A percentile compares a stretch with the other conserved stretches of the same genome.
Evolutionary conservation across 129 eudicot genomes (phyloP).

Genomic region (Scalesia atractyloides): DNA sequence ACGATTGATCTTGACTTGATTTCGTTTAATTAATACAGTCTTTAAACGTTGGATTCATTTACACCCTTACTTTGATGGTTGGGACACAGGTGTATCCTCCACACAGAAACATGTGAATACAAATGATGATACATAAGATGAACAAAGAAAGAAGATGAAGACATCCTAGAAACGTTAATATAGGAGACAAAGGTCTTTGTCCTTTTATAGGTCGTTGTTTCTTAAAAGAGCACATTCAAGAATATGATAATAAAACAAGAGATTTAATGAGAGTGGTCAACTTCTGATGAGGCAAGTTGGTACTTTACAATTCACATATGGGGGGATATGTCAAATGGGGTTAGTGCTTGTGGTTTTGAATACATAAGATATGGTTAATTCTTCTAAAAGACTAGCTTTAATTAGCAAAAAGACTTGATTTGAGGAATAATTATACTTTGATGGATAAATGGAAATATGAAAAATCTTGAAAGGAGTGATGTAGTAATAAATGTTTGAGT

Average conservation of each 20-base stretch:
- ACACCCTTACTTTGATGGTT: slow-evolving; percentile 19
- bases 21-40: not conserved
- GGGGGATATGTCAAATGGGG: not conserved
- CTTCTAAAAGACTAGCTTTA: not conserved
- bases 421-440: too few species aligned
- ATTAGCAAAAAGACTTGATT: not conserved
- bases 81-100: slow-evolving; percentile 42
- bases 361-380: not conserved
- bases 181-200: slow-evolving; percentile 24
- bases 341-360: not conserved
- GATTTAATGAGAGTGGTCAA: slow-evolving; percentile 20
- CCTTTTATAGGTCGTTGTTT: slow-evolving; percentile 31
- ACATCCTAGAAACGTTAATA: slow-evolving; percentile 30
- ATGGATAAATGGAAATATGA: too few species aligned
- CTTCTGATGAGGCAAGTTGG: slow-evolving; percentile 7
- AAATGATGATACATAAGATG: slow-evolving; percentile 38
- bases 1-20: not conserved
- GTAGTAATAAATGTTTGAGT: too few species aligned
- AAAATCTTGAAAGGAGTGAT: too few species aligned
- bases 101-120: slow-evolving; percentile 43
- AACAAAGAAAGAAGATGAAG: slow-evolving; percentile 13
- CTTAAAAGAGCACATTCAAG: slow-evolving; percentile 34
- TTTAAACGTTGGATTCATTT: not conserved
- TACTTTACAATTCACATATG: slow-evolving; percentile 24
- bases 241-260: slow-evolving; percentile 26